Evolutionary conservation across 2,329 filamentous ascomycete species (phyloP), one percentile per base, ranked within the genome.

Genomic region (Rutstroemia sp.): DNA sequence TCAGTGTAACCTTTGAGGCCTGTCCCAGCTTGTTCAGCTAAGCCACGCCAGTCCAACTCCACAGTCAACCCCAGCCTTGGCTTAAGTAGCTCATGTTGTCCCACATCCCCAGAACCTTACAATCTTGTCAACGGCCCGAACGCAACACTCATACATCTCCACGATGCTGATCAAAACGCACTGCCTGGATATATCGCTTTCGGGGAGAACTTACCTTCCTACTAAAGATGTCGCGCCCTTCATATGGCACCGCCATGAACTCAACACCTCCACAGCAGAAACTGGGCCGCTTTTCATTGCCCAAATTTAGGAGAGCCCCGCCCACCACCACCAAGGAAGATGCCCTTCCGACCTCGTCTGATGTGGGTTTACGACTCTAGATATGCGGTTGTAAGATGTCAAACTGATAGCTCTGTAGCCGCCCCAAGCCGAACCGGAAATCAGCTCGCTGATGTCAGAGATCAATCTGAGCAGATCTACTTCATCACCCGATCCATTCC

Each of bases 401-500:
- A 23, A 27, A 30, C 27, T 63, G 44, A 61, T 49, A 18, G 27
- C 34, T n/a, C 27, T 41, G 2, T 19, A 65, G 63, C 58, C 58
- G 4, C 53, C 55, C 38, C 54, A 62, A 21, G 58, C 48, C 23
- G 62, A 66, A 49, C 60, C 58, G 23, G 64, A 63, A 19, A 49
- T 59, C 14, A 61, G 42, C 37, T 62, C 62, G 5, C 61, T 56
- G 10, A 54, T 61, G 9, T 23, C 50, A 42, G 63, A 65, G 9
- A 56, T 63, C 52, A 63, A 67, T 57, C 42, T 51, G 10, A 54
- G 58, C 7, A 48, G 58, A 55, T 62, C 62, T 25, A 61, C 56
- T 56, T 60, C 61, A 9, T 67, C 64, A 4, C 64, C 63, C n/a
- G 65, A 67, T 42, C 58, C 60, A 8, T 63, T 59, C 25, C 30